Evolutionary conservation across 192 early-diverging fungal genomes (phyloP).

Genomic region (Entrophospora sp.): DNA sequence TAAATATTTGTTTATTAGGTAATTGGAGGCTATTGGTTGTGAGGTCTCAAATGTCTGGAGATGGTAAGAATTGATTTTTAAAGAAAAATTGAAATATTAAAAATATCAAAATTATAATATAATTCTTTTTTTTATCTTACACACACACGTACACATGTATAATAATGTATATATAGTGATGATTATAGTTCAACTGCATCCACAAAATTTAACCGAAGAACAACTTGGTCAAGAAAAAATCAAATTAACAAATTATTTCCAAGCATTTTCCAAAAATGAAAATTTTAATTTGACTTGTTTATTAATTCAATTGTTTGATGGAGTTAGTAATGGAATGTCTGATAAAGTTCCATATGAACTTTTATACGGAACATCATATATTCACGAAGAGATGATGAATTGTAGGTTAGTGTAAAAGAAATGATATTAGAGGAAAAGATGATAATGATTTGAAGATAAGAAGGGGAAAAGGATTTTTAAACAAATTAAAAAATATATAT

Average conservation of each 20-base stretch:
- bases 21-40: slow-evolving; percentile 58
- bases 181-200: slow-evolving; percentile 56
- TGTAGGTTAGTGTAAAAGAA: slow-evolving; percentile 14
- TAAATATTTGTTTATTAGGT: slow-evolving; percentile 35
- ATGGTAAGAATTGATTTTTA: slow-evolving; percentile 32
- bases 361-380: slow-evolving; percentile 42
- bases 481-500: too few relatives aligned
- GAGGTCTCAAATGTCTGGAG: slow-evolving; percentile 49
- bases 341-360: slow-evolving; percentile 36
- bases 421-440: too few relatives aligned
- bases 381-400: slow-evolving; percentile 60
- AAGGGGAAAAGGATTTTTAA: too few relatives aligned
- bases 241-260: slow-evolving; percentile 26
- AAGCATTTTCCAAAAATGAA: slow-evolving; percentile 13
- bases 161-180: slow-evolving; percentile 40
- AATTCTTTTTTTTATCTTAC: slow-evolving; percentile 6
- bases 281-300: slow-evolving; percentile 38
- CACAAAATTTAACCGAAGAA: slow-evolving; percentile 31
- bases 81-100: not conserved
- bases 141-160: too few relatives aligned
- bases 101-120: not conserved
- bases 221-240: slow-evolving; percentile 29
- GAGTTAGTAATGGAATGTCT: slow-evolving; percentile 46
- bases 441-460: too few relatives aligned
- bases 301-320: slow-evolving; percentile 39